A percentile compares a stretch with the other conserved stretches of the same genome.
Evolutionary conservation across 139 green algal genomes (phyloP).

Genomic region (Haematococcus lacustris): DNA sequence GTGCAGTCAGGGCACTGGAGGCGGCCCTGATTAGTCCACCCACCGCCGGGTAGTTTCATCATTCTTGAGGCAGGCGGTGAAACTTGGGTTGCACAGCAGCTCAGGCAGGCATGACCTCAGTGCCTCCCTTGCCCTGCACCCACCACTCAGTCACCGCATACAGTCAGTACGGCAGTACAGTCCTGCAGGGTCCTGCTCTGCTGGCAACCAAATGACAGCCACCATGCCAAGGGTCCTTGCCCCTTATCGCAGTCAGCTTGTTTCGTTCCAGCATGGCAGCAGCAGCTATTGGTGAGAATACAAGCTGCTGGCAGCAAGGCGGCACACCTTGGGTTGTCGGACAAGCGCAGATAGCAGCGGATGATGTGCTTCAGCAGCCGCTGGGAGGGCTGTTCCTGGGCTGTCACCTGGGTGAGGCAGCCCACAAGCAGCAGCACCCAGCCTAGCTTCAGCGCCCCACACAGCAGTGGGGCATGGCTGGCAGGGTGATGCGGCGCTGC

Average conservation of each 20-base stretch:
- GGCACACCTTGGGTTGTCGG: conserved; percentile 68
- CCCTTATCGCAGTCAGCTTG: too few relatives aligned
- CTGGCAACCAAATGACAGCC: neutral
- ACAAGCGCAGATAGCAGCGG: conserved; percentile 93
- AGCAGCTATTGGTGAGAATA: too few relatives aligned
- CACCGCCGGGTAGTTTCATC: conserved; percentile 77
- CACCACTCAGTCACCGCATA: neutral
- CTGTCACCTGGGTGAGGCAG: conserved; percentile 15
- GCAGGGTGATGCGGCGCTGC: too few relatives aligned
- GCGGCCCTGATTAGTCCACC: neutral
- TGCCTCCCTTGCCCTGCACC: conserved; percentile 77
- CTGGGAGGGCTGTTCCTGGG: conserved; percentile 76
- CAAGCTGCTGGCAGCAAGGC: too few relatives aligned
- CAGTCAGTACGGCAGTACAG: neutral
- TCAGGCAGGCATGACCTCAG: conserved; percentile 89
- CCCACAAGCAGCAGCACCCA: neutral
- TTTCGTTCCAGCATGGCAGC: too few relatives aligned
- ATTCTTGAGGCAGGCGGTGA: conserved; percentile 90
- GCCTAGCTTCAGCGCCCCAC: too few relatives aligned
- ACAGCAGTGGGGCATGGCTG: too few relatives aligned
- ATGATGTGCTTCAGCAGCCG: conserved; percentile 99
- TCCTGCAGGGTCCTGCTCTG: neutral
- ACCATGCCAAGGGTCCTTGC: too few relatives aligned
- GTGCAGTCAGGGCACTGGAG: neutral
- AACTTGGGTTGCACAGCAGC: conserved; percentile 78